These are phyloP conservation scores for Lichtheimia ornata DNA, from an alignment of 371 early-diverging fungal genomes.

Conservation along the genomic window DNA sequence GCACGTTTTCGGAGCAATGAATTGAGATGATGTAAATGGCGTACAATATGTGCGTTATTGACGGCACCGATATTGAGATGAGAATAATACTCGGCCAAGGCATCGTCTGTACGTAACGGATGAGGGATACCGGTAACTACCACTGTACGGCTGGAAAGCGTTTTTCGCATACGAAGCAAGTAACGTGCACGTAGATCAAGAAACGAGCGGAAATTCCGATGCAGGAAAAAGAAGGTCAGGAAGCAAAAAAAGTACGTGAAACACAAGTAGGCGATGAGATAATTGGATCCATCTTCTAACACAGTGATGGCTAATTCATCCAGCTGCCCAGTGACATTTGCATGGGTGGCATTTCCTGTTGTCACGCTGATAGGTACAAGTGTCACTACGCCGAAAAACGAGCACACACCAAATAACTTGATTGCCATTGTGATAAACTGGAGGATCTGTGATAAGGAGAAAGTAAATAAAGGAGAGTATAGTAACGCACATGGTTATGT, in stretches of 20 bases:
- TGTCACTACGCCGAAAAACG: conserved; percentile 35
- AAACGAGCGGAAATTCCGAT: conserved; percentile 50
- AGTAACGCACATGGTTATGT: background rate
- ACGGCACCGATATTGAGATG: conserved; percentile 53
- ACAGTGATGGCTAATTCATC: conserved; percentile 36
- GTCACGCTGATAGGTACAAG: conserved; percentile 42
- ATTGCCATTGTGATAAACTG: conserved; percentile 48
- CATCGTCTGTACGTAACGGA: conserved; percentile 42
- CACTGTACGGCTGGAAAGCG: conserved; percentile 49
- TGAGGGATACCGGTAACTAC: conserved; percentile 60
- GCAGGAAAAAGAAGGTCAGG: conserved; percentile 49
- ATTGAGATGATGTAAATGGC: conserved; percentile 43
- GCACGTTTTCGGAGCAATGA: conserved; percentile 37
- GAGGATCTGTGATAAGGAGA: conserved; percentile 31
- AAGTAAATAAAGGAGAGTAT: background rate
- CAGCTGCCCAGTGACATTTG: conserved; percentile 11
- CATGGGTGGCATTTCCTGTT: conserved; percentile 16
- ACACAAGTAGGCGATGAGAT: conserved; percentile 54
- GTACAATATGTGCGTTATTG: conserved; percentile 54
- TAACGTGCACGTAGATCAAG: conserved; percentile 48
- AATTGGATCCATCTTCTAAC: conserved; percentile 24
- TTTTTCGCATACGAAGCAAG: conserved; percentile 38
- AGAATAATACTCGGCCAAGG: conserved; percentile 54
- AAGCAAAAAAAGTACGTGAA: conserved; percentile 60
- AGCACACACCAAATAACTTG: conserved; percentile 44